These are phyloP conservation scores for Lactarius trivialis DNA, from an alignment of 768 basidiomycete genomes.

Conservation along the genomic window DNA sequence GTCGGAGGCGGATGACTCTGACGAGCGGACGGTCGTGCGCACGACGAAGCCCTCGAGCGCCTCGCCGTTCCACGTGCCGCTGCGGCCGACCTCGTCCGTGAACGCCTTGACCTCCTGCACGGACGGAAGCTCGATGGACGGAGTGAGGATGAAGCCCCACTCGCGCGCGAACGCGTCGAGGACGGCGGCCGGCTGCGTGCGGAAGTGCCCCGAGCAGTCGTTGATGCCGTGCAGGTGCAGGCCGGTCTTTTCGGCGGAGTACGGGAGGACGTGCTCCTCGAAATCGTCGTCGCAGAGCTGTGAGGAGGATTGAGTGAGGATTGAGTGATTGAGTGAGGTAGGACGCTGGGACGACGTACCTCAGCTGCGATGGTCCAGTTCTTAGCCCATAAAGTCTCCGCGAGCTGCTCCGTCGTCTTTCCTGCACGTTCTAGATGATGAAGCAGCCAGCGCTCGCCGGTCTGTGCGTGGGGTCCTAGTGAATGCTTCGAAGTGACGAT, in stretches of 20 bases:
- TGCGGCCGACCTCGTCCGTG: conserved; percentile 56
- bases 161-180: conserved; percentile 79
- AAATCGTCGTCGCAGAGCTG: conserved; percentile 97
- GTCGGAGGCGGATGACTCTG: conserved; percentile 25
- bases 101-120: conserved; percentile 67
- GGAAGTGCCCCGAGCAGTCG: conserved; percentile 54
- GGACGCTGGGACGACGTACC: conserved; percentile 40
- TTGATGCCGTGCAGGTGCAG: conserved; percentile 94
- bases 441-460: conserved; percentile 78
- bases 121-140: conserved; percentile 48
- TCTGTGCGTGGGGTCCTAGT: conserved; percentile 76
- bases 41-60: conserved; percentile 94
- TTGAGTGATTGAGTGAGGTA: too few species aligned
- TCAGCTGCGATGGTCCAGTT: conserved; percentile 90
- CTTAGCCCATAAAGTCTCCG: conserved; percentile 65
- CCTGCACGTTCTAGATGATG: conserved; percentile 55
- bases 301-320: neutral
- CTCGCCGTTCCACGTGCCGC: conserved; percentile 77
- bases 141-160: conserved; percentile 88
- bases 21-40: conserved; percentile 55
- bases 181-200: conserved; percentile 56
- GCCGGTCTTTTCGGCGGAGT: conserved; percentile 75
- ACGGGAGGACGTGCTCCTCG: conserved; percentile 92
- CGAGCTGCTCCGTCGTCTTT: conserved; percentile 69
- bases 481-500: conserved; percentile 92